Base-by-base conservation (phyloP, 2,329 filamentous ascomycete species). In the Trichoderma afroharzianum region DNA sequence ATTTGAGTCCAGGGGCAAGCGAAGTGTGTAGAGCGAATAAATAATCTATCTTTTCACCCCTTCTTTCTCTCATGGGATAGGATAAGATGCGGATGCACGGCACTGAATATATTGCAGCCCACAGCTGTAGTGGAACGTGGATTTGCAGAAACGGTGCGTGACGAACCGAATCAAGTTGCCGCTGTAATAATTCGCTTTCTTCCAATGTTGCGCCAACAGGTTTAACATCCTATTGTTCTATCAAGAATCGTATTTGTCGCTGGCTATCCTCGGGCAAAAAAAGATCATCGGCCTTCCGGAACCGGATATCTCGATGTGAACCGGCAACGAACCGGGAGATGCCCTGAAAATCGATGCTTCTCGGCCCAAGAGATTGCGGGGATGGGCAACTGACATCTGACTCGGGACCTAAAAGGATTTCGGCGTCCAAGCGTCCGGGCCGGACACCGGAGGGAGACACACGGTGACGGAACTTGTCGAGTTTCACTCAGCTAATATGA, bases 1-100 rank as follows among this genome's bases (percentile, higher is more conserved):
- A 1, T 72, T 72, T 59, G 71, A 72, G 57, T 72, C 71, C 2
- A 63, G 63, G 55, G 71, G 71, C 4, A 72, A 72, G 62, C 24
- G 68, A 57, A 72, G 71, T 14, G 68, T 68, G 18, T 71, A 71
- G n/a, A 43, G 6, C 15, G 18, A 15, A 33, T 30, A 47, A 18
- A 21, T n/a, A 6, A 47, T n/a, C n/a, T 15, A 6, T 3, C 26
- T 43, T 21, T 12, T 11, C 5, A 1, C 36, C 7, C 36, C 3
- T 33, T 59, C 28, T 21, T 14, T 21, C 36, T 33, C 6, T 26
- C 11, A 50, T 14, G 15, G 6, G 36, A 12, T 6, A 28, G 2
- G 14, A 47, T n/a, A 26, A 30, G 33, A n/a, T 36, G 28, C 4
- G 21, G 36, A 68, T 32, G 26, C 28, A 24, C 1, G 28, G 9